Base-by-base conservation (phyloP, 208 protist species). In the Leptomonas pyrrhocoris region DNA sequence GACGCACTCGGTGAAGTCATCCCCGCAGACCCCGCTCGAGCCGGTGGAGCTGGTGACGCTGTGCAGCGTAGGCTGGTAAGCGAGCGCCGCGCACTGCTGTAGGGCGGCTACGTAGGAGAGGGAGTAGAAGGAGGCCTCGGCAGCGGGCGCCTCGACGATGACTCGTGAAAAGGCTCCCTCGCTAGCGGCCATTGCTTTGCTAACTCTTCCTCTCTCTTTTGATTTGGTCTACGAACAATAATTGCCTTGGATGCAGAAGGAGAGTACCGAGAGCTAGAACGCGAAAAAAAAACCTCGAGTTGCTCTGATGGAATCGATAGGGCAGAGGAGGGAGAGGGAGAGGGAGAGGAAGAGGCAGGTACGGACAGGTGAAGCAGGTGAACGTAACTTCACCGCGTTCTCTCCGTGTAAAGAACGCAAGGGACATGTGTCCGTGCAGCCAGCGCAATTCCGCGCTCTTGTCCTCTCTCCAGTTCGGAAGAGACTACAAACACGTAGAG, bases 101-200 rank as follows among this genome's bases (percentile, higher is more conserved):
- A 95, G 61, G 31, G 86, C 85, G 51, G 92, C 81, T 0, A 95
- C 78, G 45, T 84, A 90, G 40, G 76, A 51, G 30, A 95, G 65
- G 7, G 90, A 95, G 57, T 82, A 81, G 65, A 95, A 92, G 13
- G 85, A 85, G 12, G 85, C 84, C 48, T 93, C 81, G 6, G 56
- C 57, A 18, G 66, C 63, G 5, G 84, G 74, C 23, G 85, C 82
- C 15, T 38, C 73, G 36, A 80, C 64, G 36, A 86, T 67, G 23
- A 83, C 49, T 5, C n/a, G 56, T 51, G 70, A 51, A 5, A 63
- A 30, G 0, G 53, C n/a, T 28, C 49, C 64, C 13, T 51, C 1
- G 9, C 31, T 46, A 4, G 36, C 5, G 5, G 50, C 7, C 63
- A 68, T 68, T 56, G 4, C 19, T 61, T 23, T 1, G 23, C 49